Conservation (phyloP, 768 basidiomycete species). For the Boletus reticuloceps region DNA sequence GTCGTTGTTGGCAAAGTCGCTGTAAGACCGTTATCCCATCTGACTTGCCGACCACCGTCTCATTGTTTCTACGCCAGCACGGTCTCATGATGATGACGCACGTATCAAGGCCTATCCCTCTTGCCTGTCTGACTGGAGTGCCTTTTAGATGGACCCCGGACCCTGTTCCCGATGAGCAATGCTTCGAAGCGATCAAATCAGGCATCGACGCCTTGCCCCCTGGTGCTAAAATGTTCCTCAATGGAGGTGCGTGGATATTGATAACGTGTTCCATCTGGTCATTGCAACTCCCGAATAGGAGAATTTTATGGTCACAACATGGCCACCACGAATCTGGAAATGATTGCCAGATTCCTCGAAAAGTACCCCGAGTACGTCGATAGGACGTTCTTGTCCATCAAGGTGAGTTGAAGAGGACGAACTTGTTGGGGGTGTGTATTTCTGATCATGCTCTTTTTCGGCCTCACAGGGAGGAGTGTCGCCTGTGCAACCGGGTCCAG, state of each 20-base stretch:
- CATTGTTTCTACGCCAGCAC: conserved; percentile 23
- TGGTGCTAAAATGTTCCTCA: conserved; percentile 47
- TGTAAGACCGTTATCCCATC: not conserved
- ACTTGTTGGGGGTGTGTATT: no score
- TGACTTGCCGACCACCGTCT: not conserved
- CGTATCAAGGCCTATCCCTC: not conserved
- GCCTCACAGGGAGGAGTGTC: not conserved
- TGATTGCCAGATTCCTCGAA: conserved; percentile 39
- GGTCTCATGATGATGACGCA: conserved; percentile 60
- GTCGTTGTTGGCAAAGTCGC: conserved; percentile 37
- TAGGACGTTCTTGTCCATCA: conserved; percentile 33
- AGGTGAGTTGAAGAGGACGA: conserved; percentile 12
- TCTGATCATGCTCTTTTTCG: no score
- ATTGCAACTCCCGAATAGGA: conserved; percentile 27
- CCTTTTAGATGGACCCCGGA: conserved; percentile 39
- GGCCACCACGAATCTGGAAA: conserved; percentile 43
- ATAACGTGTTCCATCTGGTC: not conserved
- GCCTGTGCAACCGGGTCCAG: not conserved
- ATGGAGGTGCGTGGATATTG: conserved; percentile 38
- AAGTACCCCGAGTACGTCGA: conserved; percentile 33
- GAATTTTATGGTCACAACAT: conserved; percentile 55
- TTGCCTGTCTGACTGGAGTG: not conserved
- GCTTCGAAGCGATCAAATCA: conserved; percentile 62
- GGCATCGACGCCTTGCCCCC: conserved; percentile 42
- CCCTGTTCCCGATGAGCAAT: conserved; percentile 51